These are phyloP conservation scores for Thuidium tamariscinum DNA, from an alignment of 225 moss, liverwort and hornwort genomes.

Conservation along the genomic window DNA sequence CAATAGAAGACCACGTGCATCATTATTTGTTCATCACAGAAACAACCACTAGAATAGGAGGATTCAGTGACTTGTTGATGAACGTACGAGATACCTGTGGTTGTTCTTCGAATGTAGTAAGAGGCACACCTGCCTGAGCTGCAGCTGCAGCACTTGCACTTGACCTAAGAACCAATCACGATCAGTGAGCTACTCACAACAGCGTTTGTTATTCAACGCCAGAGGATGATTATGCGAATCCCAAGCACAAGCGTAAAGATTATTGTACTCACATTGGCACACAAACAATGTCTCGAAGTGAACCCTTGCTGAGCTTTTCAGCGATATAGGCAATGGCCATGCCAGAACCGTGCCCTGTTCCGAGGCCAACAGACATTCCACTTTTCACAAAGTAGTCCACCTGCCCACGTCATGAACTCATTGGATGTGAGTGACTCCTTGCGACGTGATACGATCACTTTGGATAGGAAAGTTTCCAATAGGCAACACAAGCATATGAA, in stretches of 20 bases:
- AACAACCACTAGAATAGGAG: not conserved
- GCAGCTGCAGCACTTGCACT: slow-evolving; percentile 44
- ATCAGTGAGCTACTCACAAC: not conserved
- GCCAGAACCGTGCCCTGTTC: slow-evolving; percentile 36
- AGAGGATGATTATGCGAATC: not conserved
- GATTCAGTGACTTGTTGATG: not conserved
- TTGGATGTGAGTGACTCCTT: not conserved
- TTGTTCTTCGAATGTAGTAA: slow-evolving; percentile 36
- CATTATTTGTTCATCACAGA: not conserved
- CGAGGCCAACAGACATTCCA: slow-evolving; percentile 41
- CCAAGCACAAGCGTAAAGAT: not conserved
- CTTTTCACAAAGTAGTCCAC: slow-evolving; percentile 56
- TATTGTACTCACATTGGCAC: slow-evolving; percentile 44
- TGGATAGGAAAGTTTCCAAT: not conserved
- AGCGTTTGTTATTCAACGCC: not conserved
- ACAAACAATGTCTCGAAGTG: slow-evolving; percentile 37
- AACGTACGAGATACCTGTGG: slow-evolving; percentile 25
- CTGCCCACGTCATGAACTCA: slow-evolving; percentile 6
- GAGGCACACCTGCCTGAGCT: slow-evolving; percentile 43
- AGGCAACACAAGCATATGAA: not conserved
- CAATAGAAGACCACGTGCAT: not conserved
- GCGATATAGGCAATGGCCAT: slow-evolving; percentile 40
- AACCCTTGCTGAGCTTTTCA: slow-evolving; percentile 29
- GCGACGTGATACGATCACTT: not conserved
- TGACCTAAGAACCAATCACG: slow-evolving; percentile 20